These are phyloP conservation scores for Scytalidium sp. DNA, from an alignment of 2,329 filamentous ascomycete genomes.

Conservation along the genomic window DNA sequence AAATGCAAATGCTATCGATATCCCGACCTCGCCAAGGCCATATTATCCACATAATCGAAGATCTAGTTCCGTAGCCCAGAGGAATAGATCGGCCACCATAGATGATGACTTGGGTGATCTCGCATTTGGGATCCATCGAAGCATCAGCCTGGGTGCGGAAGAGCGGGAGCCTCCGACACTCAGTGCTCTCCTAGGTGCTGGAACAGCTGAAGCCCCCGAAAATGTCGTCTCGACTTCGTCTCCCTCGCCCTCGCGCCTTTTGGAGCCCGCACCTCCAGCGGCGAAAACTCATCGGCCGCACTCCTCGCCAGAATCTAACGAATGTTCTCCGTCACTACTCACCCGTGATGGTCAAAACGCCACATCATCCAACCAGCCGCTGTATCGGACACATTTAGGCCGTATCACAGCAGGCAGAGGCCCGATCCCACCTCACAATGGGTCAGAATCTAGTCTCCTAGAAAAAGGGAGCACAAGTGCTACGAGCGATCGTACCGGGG, in stretches of 20 bases:
- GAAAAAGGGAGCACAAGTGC: slow-evolving; percentile 28
- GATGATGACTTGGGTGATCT: slow-evolving; percentile 59
- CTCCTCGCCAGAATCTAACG: slow-evolving; percentile 24
- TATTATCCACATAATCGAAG: slow-evolving; percentile 52
- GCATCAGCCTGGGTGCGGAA: slow-evolving; percentile 64
- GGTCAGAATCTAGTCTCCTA: slow-evolving; percentile 31
- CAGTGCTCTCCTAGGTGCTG: slow-evolving; percentile 56
- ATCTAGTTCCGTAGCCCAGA: slow-evolving; percentile 68
- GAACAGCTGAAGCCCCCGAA: slow-evolving; percentile 33
- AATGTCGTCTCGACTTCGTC: slow-evolving; percentile 28
- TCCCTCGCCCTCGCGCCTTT: slow-evolving; percentile 26
- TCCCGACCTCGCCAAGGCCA: slow-evolving; percentile 66
- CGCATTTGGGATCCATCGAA: slow-evolving; percentile 60
- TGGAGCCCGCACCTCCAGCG: slow-evolving; percentile 25
- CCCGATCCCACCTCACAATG: slow-evolving; percentile 26
- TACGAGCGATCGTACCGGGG: slow-evolving; percentile 32
- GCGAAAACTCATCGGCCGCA: slow-evolving; percentile 22
- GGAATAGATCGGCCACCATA: slow-evolving; percentile 50
- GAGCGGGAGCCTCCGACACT: slow-evolving; percentile 62
- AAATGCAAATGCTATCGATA: slow-evolving; percentile 66
- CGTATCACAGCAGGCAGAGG: slow-evolving; percentile 26
- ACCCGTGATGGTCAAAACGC: slow-evolving; percentile 10
- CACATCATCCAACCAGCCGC: slow-evolving; percentile 24
- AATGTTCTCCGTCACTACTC: slow-evolving; percentile 19
- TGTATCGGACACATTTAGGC: slow-evolving; percentile 26